These are phyloP conservation scores for Fraxinus paxiana DNA, from an alignment of 305 asterid species.

Conservation along the genomic window DNA sequence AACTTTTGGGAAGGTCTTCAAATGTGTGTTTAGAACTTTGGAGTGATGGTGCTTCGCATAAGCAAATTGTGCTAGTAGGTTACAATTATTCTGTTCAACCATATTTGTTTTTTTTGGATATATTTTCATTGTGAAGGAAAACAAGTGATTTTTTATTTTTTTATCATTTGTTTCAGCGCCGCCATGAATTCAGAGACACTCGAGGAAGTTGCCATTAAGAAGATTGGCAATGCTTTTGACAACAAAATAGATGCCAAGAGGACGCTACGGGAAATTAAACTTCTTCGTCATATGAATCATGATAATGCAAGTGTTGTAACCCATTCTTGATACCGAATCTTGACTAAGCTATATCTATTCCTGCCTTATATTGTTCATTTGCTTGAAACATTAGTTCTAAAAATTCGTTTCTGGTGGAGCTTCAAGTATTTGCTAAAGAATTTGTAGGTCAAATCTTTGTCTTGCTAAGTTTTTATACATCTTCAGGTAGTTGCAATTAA, in stretches of 20 bases:
- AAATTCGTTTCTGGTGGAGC: not conserved
- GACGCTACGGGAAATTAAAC: constrained; percentile 83
- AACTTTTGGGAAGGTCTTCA: not conserved
- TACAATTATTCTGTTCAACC: not conserved
- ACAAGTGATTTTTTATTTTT: constrained; percentile 9
- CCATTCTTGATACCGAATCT: constrained; percentile 2
- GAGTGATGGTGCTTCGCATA: not conserved
- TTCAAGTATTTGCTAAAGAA: not conserved
- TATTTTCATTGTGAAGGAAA: constrained; percentile 4
- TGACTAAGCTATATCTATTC: not conserved
- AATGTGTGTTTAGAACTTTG: not conserved
- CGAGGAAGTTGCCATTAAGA: constrained; percentile 89
- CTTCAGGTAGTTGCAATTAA: constrained; percentile 70
- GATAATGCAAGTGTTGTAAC: constrained; percentile 53
- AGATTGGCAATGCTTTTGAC: constrained; percentile 96
- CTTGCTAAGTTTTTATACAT: constrained; percentile 1
- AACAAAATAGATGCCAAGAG: constrained; percentile 87
- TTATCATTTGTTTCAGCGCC: constrained; percentile 47
- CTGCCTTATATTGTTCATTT: not conserved
- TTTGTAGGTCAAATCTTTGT: not conserved
- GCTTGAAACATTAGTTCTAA: not conserved
- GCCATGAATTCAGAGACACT: constrained; percentile 83
- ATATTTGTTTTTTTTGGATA: not conserved
- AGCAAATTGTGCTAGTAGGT: not conserved
- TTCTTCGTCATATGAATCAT: constrained; percentile 84